These are phyloP conservation scores for Paradendryphiella salina DNA, from an alignment of 2,329 filamentous ascomycete species.

Conservation along the genomic window DNA sequence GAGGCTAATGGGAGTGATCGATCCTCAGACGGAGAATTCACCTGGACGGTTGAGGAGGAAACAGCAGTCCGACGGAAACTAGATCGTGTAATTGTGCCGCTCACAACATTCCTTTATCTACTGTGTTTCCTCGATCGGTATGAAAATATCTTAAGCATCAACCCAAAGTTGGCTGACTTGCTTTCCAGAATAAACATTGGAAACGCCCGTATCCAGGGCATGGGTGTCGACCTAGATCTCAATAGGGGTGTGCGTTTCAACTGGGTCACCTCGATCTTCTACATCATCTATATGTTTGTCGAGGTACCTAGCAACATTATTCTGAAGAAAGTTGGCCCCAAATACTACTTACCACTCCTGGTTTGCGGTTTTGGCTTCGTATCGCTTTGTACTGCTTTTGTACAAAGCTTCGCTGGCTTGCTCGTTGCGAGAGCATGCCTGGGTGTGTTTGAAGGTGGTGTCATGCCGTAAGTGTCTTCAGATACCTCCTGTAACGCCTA, in stretches of 20 bases:
- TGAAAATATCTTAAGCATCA: not conserved
- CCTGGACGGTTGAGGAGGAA: conserved; percentile 59
- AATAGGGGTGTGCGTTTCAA: conserved; percentile 57
- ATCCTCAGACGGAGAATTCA: conserved; percentile 40
- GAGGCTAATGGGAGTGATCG: conserved; percentile 35
- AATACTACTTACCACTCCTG: conserved; percentile 58
- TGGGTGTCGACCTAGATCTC: conserved; percentile 55
- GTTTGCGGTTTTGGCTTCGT: conserved; percentile 61
- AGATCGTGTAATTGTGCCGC: conserved; percentile 57
- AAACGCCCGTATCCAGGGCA: conserved; percentile 61
- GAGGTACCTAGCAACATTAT: conserved; percentile 62
- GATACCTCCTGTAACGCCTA: not conserved
- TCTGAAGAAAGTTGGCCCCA: conserved; percentile 58
- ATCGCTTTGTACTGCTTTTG: conserved; percentile 59
- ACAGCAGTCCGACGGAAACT: conserved; percentile 55
- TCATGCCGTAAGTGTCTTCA: conserved; percentile 53
- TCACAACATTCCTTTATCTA: conserved; percentile 59
- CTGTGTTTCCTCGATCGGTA: conserved; percentile 56
- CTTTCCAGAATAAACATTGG: conserved; percentile 51
- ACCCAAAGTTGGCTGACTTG: conserved; percentile 8
- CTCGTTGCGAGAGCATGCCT: conserved; percentile 55
- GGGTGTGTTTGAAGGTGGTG: conserved; percentile 61
- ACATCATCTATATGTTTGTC: conserved; percentile 60
- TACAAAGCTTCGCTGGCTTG: conserved; percentile 53
- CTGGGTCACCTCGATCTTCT: conserved; percentile 62